Conservation (phyloP, 2,329 filamentous ascomycete species). For the Trichoderma brevicompactum region DNA sequence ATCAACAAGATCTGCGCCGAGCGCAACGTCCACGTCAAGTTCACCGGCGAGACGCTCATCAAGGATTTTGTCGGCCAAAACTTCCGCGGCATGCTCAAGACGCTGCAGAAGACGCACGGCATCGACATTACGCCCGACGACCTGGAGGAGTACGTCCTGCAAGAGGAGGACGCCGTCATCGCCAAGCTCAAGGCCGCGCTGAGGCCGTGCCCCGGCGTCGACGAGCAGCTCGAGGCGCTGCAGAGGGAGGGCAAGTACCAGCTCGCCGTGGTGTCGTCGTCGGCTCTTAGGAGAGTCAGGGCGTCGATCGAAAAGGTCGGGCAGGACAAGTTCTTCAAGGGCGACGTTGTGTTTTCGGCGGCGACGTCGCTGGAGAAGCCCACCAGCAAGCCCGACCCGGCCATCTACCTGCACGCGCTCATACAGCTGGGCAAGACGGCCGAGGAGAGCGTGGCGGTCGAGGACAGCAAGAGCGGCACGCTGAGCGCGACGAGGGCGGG, state of each 20-base stretch:
- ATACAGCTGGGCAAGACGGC: constrained; percentile 72
- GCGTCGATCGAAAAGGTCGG: constrained; percentile 79
- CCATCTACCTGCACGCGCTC: constrained; percentile 81
- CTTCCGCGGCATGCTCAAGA: constrained; percentile 88
- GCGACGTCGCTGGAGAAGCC: constrained; percentile 77
- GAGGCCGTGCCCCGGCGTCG: constrained; percentile 70
- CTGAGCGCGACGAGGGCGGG: constrained; percentile 73
- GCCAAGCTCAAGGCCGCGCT: constrained; percentile 73
- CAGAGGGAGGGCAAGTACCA: constrained; percentile 65
- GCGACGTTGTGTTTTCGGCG: constrained; percentile 77
- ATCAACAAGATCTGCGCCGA: constrained; percentile 82
- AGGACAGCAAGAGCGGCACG: constrained; percentile 87
- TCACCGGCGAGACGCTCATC: constrained; percentile 79
- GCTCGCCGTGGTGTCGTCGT: constrained; percentile 80
- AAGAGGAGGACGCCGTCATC: constrained; percentile 84
- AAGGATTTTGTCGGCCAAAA: constrained; percentile 90
- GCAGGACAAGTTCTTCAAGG: constrained; percentile 79
- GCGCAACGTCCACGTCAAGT: constrained; percentile 66
- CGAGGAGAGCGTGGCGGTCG: constrained; percentile 76
- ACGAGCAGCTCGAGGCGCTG: constrained; percentile 69
- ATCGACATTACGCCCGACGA: constrained; percentile 72
- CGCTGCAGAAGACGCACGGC: constrained; percentile 74
- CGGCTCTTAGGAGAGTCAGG: constrained; percentile 75
- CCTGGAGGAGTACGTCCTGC: constrained; percentile 72
- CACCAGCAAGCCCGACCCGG: constrained; percentile 90